Evolutionary conservation across 371 early-diverging fungal genomes (phyloP), one percentile per base, ranked within the genome.

Genomic region (Rhizopus sp.): DNA sequence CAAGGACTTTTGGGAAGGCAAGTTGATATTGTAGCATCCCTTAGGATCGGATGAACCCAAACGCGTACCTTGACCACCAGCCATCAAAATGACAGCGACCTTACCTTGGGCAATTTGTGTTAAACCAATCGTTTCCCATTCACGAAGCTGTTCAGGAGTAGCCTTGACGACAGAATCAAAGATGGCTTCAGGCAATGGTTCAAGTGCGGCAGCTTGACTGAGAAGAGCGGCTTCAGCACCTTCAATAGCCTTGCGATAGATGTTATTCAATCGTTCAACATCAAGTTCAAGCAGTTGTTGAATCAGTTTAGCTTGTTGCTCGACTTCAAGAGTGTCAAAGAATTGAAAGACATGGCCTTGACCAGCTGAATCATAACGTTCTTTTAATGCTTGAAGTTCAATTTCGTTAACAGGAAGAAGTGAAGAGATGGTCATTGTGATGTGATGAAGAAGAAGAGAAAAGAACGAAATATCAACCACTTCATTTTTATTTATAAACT

Each of bases 271-370:
- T 44, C 91, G 86, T 53, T 81, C 88, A 37, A 91, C 85, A 73
- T 97, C 94, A 40, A 97, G 72, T 12, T 68, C 62, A 23, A 63
- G 42, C 33, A 97, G 83, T 77, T 93, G 92, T 16, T 72, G 55
- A 47, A 89, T 66, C 17, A 96, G 72, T 33, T 52, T 62, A 6
- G 68, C 72, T 50, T 90, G 85, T 34, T 89, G 80, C 33, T 75
- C 75, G 17, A 73, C 66, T 35, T 63, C 52, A 7, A 98, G 86
- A 15, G 76, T 67, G 47, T 93, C 88, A 63, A 82, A 93, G 77
- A 84, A 93, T 7, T 71, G 77, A 67, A 98, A 90, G 38, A 97
- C 89, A 60, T 98, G 98, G 23, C 83, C 92, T 77, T 98, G 98
- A 7, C 90, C 91, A 47, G 90, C 91, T 6, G 70, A 82, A 42